A percentile compares a stretch with the other conserved stretches of the same genome.
Conservation (phyloP, 2,329 filamentous ascomycete species). For the Aspergillus nomiae region DNA sequence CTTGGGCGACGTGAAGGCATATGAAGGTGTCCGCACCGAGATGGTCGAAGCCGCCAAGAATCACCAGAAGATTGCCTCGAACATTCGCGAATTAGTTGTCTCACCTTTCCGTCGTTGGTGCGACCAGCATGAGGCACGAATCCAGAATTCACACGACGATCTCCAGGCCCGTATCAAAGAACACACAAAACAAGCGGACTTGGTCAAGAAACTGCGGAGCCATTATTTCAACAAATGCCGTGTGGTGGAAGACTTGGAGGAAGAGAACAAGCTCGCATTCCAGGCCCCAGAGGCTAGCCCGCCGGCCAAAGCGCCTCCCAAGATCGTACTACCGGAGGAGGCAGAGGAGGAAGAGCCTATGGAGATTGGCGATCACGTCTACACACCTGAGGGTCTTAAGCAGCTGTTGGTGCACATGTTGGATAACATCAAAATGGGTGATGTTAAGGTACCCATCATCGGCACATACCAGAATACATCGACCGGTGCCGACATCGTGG, state of each 20-base stretch:
- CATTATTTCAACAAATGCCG: conserved; percentile 99
- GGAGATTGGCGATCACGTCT: conserved; percentile 88
- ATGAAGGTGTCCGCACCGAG: conserved; percentile 87
- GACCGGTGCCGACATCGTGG: conserved; percentile 87
- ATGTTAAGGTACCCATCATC: conserved; percentile 92
- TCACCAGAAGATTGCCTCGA: conserved; percentile 94
- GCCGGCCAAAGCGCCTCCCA: conserved; percentile 57
- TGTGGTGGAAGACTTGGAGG: conserved; percentile 91
- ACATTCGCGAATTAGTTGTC: conserved; percentile 93
- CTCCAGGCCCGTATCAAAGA: conserved; percentile 87
- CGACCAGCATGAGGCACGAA: conserved; percentile 85
- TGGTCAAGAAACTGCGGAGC: conserved; percentile 88
- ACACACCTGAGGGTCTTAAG: conserved; percentile 83
- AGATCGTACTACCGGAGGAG: conserved; percentile 81
- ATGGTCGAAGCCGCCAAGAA: conserved; percentile 89
- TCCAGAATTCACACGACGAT: conserved; percentile 94
- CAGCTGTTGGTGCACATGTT: conserved; percentile 86
- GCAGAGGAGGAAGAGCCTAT: conserved; percentile 75
- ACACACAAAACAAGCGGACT: conserved; percentile 87
- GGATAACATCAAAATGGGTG: conserved; percentile 79
- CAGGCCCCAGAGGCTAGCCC: conserved; percentile 78
- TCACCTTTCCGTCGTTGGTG: conserved; percentile 95
- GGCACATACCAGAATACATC: conserved; percentile 95
- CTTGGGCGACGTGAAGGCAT: conserved; percentile 62
- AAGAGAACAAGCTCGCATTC: conserved; percentile 98